Evolutionary conservation across 805 yeast genomes (phyloP).

Genomic region (Cyberlindnera saturnus): DNA sequence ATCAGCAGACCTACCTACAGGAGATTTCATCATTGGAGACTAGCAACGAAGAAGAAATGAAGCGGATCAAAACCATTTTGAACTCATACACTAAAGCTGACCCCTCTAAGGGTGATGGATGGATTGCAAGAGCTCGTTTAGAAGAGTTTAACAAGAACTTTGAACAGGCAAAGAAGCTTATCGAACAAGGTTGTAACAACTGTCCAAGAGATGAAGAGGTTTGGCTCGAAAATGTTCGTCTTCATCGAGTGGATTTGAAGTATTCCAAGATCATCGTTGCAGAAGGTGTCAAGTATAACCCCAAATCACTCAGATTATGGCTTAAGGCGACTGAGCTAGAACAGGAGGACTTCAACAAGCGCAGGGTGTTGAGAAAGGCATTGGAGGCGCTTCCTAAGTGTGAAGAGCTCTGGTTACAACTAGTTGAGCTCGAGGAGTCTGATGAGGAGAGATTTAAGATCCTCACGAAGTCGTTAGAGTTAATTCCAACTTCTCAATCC

Average conservation of each 20-base stretch:
- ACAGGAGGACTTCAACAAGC: conserved; percentile 44
- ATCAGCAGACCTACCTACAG: conserved; percentile 31
- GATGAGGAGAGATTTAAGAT: conserved; percentile 44
- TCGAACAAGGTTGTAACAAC: conserved; percentile 67
- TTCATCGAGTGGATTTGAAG: conserved; percentile 41
- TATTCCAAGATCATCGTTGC: conserved; percentile 54
- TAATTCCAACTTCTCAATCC: conserved; percentile 57
- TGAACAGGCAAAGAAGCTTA: conserved; percentile 50
- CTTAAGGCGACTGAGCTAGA: conserved; percentile 63
- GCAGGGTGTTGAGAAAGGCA: conserved; percentile 62
- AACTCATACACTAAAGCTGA: conserved; percentile 65
- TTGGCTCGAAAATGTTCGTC: conserved; percentile 76
- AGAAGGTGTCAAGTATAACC: conserved; percentile 55
- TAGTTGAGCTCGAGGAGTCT: conserved; percentile 55
- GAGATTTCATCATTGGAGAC: conserved; percentile 24
- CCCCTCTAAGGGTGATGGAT: conserved; percentile 68
- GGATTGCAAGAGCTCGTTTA: conserved; percentile 81
- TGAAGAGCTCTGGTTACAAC: conserved; percentile 60
- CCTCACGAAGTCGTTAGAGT: conserved; percentile 57
- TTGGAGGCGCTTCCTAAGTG: conserved; percentile 56
- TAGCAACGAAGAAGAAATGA: conserved; percentile 43
- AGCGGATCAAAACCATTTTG: conserved; percentile 52
- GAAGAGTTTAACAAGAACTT: conserved; percentile 61
- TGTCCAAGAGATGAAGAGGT: conserved; percentile 65
- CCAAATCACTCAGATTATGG: conserved; percentile 65